Base-by-base conservation (phyloP, 2,329 filamentous ascomycete species). In the Cladosporium velox region DNA sequence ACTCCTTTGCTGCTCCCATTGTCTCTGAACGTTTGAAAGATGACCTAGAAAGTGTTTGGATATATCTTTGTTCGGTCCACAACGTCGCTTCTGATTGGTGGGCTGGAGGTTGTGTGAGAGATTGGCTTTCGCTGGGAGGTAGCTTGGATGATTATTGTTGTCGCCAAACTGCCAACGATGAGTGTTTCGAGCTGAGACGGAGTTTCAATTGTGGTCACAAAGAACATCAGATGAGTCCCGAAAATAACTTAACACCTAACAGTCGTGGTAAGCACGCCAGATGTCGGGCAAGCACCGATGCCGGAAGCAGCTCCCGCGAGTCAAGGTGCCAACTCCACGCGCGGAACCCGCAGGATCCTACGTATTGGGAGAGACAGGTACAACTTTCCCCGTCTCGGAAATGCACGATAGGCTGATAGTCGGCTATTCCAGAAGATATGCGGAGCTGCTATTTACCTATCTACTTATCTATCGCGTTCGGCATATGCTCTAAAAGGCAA, bases 261-360 rank as follows among this genome's bases (percentile, higher is more conserved):
- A 6, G 21, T 58, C 55, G 58, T 21, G 32, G 47, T 24, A 49
- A 55, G 32, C 49, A 55, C 49, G 60, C 60, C 60, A 54, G 47
- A 41, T 41, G 30, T 63, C 60, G 60, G 60, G 60, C 60, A 63
- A 63, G 49, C 60, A 63, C 60, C 60, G 60, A 63, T 63, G 60
- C 60, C 60, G 60, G 60, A 52, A 54, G 38, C 55, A 21, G 18
- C 34, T 58, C 5, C 55, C 55, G 44, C 59, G 59, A 61, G 41
- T 41, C 55, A 59, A 41, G 32, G n/a, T 47, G n/a, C n/a, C n/a
- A 11, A 47, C 41, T 47, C 41, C 41, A 47, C n/a, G 41, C 34
- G 10, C 41, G 41, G n/a, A 44, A 44, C 41, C 41, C 41, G 8
- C 41, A 44, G 41, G n/a, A 21, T 47, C 41, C 41, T 47, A 47